Evolutionary conservation across 1,139 yeast genomes (phyloP).

Genomic region (Magnusiomyces tetraspermus): DNA sequence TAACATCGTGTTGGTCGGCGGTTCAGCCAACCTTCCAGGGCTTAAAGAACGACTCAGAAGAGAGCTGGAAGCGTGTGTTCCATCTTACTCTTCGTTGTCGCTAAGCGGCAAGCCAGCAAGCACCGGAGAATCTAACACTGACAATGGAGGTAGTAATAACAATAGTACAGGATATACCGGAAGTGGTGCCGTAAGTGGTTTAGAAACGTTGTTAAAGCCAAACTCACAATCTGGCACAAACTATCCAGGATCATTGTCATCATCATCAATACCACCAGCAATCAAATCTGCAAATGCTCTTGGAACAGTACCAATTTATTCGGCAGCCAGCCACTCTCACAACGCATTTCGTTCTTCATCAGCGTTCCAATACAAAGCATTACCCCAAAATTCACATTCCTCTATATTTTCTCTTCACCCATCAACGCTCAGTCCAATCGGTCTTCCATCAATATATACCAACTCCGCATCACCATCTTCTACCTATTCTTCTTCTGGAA

Average conservation of each 20-base stretch:
- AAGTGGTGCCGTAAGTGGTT: background rate
- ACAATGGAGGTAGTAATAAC: background rate
- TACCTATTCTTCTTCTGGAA: slow-evolving; percentile 1
- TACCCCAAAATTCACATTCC: background rate
- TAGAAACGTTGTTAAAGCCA: background rate
- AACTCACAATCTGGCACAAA: background rate
- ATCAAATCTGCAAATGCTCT: background rate
- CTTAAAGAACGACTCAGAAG: slow-evolving; percentile 46
- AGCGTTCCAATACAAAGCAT: too few relatives aligned
- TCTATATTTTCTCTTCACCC: background rate
- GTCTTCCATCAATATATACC: background rate
- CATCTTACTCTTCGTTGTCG: slow-evolving; percentile 37
- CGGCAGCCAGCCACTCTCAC: background rate
- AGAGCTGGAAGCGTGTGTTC: slow-evolving; percentile 29
- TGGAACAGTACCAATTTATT: background rate
- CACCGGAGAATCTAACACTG: background rate
- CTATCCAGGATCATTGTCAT: background rate
- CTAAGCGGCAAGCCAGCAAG: slow-evolving; percentile 29
- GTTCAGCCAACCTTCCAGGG: slow-evolving; percentile 63
- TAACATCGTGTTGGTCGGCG: slow-evolving; percentile 76
- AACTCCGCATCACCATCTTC: background rate
- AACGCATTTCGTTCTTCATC: background rate
- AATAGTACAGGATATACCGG: background rate
- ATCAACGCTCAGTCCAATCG: background rate
- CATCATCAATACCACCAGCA: background rate